Evolutionary conservation across 306 rosid genomes (phyloP).

Genomic region (Delonix regia): DNA sequence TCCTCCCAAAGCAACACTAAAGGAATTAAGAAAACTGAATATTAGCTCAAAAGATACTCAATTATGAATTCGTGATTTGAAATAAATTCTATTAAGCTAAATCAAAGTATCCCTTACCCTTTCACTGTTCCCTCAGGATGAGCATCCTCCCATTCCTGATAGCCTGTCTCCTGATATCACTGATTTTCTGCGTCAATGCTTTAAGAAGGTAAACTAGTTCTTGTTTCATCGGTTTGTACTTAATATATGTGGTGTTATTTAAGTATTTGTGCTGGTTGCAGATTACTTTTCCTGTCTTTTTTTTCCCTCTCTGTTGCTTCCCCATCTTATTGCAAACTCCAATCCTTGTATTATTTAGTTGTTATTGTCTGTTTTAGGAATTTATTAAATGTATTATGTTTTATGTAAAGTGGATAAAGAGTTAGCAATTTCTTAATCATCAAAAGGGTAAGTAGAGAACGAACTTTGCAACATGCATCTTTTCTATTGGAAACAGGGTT

Average conservation of each 20-base stretch:
- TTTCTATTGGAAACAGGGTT: neutral
- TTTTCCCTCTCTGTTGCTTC: neutral
- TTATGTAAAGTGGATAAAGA: neutral
- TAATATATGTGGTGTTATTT: conserved; percentile 20
- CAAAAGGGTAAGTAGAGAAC: conserved; percentile 1
- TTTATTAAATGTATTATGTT: neutral
- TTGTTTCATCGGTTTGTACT: conserved; percentile 21
- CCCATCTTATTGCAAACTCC: neutral
- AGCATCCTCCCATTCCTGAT: conserved; percentile 97
- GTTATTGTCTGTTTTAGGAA: conserved; percentile 4
- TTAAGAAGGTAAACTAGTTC: conserved; percentile 79
- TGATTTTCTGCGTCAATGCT: conserved; percentile 96
- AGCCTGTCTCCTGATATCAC: conserved; percentile 90
- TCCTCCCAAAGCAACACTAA: neutral
- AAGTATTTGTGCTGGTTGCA: conserved; percentile 16
- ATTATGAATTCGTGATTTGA: conserved; percentile 1
- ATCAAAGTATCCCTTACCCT: conserved; percentile 3
- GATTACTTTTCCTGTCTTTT: conserved; percentile 7
- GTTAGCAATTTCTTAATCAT: neutral
- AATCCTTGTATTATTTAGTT: neutral
- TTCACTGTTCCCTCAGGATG: conserved; percentile 67
- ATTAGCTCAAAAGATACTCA: conserved; percentile 24
- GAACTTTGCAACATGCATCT: neutral
- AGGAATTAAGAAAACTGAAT: neutral
- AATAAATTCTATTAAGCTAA: neutral